A percentile compares a stretch with the other conserved stretches of the same genome.
Conservation (phyloP, 106 monocot species). For the Allium cepa region DNA sequence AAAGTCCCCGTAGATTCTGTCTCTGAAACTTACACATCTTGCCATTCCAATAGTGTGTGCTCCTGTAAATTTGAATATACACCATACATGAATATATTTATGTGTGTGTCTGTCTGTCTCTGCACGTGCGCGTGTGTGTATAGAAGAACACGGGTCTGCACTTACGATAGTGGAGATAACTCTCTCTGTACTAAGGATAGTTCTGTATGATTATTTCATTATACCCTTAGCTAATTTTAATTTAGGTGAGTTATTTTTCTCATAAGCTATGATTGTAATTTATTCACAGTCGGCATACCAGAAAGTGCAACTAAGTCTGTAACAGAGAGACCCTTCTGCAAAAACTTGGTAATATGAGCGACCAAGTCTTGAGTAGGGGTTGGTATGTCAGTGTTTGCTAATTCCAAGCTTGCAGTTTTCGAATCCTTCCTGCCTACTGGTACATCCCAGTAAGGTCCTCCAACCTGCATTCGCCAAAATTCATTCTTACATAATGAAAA, state of each 20-base stretch:
- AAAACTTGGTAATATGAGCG: slow-evolving; percentile 55
- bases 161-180: no score
- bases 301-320: slow-evolving; percentile 80
- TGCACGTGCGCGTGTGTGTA: no score
- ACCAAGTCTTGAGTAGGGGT: slow-evolving; percentile 35
- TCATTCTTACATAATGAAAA: no score
- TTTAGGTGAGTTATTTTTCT: no score
- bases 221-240: no score
- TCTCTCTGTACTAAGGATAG: no score
- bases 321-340: slow-evolving; percentile 58
- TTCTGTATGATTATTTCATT: no score
- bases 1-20: slow-evolving; percentile 55
- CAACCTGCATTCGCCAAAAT: slow-evolving; percentile 33
- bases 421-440: slow-evolving; percentile 69
- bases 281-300: slow-evolving; percentile 19
- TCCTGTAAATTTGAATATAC: slow-evolving; percentile 19
- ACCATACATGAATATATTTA: not conserved
- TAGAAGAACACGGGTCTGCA: no score
- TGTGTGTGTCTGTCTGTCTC: no score
- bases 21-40: slow-evolving; percentile 52
- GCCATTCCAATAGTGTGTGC: slow-evolving; percentile 83
- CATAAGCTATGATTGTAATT: no score
- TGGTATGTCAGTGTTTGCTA: slow-evolving; percentile 61
- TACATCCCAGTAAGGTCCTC: slow-evolving; percentile 90
- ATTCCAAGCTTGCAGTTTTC: slow-evolving; percentile 48